Conservation (phyloP, 2,329 filamentous ascomycete species). For the Verticillium longisporum region DNA sequence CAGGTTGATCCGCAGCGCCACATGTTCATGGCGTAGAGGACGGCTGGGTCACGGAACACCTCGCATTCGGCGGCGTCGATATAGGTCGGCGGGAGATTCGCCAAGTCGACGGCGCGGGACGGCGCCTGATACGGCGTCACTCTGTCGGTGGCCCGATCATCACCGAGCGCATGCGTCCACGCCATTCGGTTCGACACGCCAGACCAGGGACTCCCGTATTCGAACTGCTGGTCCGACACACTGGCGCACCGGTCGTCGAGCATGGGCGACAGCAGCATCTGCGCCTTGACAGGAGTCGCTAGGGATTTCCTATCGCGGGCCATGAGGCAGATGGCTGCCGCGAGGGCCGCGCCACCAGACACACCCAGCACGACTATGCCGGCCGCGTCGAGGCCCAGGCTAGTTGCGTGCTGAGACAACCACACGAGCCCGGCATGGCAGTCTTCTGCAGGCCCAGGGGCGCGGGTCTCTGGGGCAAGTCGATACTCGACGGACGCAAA, state of each 20-base stretch:
- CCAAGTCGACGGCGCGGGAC: slow-evolving; percentile 10
- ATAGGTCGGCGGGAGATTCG: slow-evolving; percentile 12
- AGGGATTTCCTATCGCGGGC: slow-evolving; percentile 11
- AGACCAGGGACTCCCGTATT: slow-evolving; percentile 13
- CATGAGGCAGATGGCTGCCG: slow-evolving; percentile 4
- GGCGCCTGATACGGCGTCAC: slow-evolving; percentile 12
- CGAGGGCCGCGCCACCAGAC: slow-evolving; percentile 3
- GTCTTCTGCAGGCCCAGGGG: slow-evolving; percentile 13
- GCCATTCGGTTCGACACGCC: slow-evolving; percentile 8
- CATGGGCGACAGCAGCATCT: slow-evolving; percentile 16
- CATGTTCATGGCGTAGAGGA: slow-evolving; percentile 10
- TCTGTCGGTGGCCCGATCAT: slow-evolving; percentile 6
- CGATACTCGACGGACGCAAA: slow-evolving; percentile 19
- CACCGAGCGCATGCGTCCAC: slow-evolving; percentile 11
- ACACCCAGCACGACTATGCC: slow-evolving; percentile 11
- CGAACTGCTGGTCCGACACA: slow-evolving; percentile 13
- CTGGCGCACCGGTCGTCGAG: slow-evolving; percentile 14
- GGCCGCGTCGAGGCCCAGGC: slow-evolving; percentile 10
- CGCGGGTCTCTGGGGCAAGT: slow-evolving; percentile 16
- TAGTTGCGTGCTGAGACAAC: slow-evolving; percentile 7
- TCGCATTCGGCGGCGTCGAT: slow-evolving; percentile 15
- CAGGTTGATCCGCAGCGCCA: slow-evolving; percentile 13
- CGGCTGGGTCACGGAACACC: slow-evolving; percentile 14
- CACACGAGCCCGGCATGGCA: slow-evolving; percentile 14
- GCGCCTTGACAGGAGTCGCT: slow-evolving; percentile 8